A percentile compares a stretch with the other conserved stretches of the same genome.
phyloP scores from a whole-genome alignment of 1,139 yeast species.

The Sugiyamaella sp. region DNA sequence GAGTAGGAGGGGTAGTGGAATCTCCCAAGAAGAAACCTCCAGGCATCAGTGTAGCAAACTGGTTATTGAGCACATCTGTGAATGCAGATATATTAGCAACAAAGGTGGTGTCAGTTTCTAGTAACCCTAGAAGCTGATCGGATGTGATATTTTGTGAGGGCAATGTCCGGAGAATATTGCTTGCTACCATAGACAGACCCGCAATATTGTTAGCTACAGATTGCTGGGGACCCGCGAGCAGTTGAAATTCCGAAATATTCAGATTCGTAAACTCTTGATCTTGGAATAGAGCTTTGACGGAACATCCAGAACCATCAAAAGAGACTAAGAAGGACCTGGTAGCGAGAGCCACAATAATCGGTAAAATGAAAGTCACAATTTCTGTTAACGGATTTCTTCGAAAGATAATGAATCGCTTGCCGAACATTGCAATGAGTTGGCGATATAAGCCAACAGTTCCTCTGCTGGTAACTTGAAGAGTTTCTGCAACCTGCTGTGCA shows the following conservation, averaged over 20 bases:
- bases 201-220: constrained; percentile 14
- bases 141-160: constrained; percentile 18
- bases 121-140: constrained; percentile 20
- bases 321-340: constrained; percentile 34
- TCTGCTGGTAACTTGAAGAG: constrained; percentile 24
- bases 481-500: constrained; percentile 22
- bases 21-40: constrained; percentile 41
- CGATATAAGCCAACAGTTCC: constrained; percentile 31
- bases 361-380: constrained; percentile 37
- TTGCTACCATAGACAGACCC: constrained; percentile 30
- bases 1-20: constrained; percentile 27
- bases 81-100: constrained; percentile 31
- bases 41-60: constrained; percentile 35
- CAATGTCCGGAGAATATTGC: constrained; percentile 26
- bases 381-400: constrained; percentile 39
- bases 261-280: constrained; percentile 31
- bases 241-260: constrained; percentile 22
- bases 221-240: constrained; percentile 29
- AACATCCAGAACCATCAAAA: constrained; percentile 35
- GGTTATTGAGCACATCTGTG: constrained; percentile 27
- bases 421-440: constrained; percentile 39
- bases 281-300: constrained; percentile 26
- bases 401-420: constrained; percentile 39
- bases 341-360: constrained; percentile 41
- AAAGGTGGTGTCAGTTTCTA: constrained; percentile 25